These are phyloP conservation scores for Clonostachys chloroleuca DNA, from an alignment of 2,329 filamentous ascomycete species.

Conservation along the genomic window DNA sequence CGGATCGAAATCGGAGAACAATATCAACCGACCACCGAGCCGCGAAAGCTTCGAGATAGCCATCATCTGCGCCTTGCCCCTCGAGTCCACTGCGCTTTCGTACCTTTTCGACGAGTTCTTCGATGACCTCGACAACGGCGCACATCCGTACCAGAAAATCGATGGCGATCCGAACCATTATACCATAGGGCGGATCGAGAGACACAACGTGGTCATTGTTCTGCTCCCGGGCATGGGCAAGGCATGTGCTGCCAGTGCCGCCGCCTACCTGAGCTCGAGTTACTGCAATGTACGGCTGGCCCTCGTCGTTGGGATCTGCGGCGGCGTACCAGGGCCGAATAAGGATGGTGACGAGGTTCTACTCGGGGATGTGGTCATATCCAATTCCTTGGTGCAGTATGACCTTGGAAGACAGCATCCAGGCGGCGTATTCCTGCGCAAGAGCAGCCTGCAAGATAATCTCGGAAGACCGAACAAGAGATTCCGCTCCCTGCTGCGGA, in stretches of 20 bases:
- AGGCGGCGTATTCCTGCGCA: slow-evolving; percentile 9
- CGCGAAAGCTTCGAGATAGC: slow-evolving; percentile 3
- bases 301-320: slow-evolving; percentile 11
- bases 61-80: slow-evolving; percentile 5
- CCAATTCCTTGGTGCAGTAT: slow-evolving; percentile 17
- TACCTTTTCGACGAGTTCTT: slow-evolving; percentile 4
- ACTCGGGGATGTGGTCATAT: slow-evolving; percentile 20
- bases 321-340: slow-evolving; percentile 9
- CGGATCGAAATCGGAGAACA: neutral
- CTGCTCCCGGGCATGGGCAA: slow-evolving; percentile 20
- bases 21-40: neutral
- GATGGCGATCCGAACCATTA: slow-evolving; percentile 16
- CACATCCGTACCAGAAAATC: neutral
- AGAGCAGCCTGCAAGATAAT: slow-evolving; percentile 10
- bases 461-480: slow-evolving; percentile 9
- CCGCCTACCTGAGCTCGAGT: slow-evolving; percentile 4
- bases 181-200: slow-evolving; percentile 11
- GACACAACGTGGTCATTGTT: slow-evolving; percentile 19
- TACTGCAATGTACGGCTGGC: slow-evolving; percentile 10
- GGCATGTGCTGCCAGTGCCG: slow-evolving; percentile 9
- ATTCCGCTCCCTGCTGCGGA: slow-evolving; percentile 14
- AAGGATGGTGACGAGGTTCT: slow-evolving; percentile 6
- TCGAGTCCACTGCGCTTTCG: slow-evolving; percentile 6
- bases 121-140: neutral
- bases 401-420: slow-evolving; percentile 17